A percentile compares a stretch with the other conserved stretches of the same genome.
Evolutionary conservation across 1,284 basidiomycete species (phyloP).

Genomic region (Melanopsichium pennsylvanicum): DNA sequence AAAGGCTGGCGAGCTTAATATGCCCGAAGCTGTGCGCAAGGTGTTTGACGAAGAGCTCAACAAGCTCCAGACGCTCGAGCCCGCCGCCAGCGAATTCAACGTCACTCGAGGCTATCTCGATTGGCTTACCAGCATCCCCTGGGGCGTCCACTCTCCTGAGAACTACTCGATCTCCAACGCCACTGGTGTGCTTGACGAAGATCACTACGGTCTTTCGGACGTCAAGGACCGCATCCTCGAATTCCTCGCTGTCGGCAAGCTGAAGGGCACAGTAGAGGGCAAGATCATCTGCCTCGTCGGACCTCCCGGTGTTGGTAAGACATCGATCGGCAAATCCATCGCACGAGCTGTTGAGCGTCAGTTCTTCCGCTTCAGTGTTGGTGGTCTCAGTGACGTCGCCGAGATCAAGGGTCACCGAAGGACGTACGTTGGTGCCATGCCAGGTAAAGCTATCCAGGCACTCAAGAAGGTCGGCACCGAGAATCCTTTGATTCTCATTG

Average conservation of each 20-base stretch:
- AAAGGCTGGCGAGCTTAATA: conserved; percentile 82
- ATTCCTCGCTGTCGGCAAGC: conserved; percentile 96
- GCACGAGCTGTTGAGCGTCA: conserved; percentile 82
- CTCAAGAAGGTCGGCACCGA: conserved; percentile 95
- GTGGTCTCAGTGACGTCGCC: conserved; percentile 94
- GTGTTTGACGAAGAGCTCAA: conserved; percentile 96
- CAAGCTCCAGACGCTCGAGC: conserved; percentile 90
- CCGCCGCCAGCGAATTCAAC: conserved; percentile 79
- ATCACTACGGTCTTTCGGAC: conserved; percentile 94
- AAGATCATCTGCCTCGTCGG: conserved; percentile 97
- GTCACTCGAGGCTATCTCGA: conserved; percentile 74
- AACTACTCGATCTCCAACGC: conserved; percentile 91
- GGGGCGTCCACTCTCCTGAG: conserved; percentile 93
- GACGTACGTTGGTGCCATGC: conserved; percentile 89
- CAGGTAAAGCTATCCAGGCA: conserved; percentile 97
- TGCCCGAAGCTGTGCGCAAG: conserved; percentile 90
- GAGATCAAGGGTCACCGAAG: conserved; percentile 98
- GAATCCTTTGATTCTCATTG: conserved; percentile 90
- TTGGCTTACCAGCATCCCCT: conserved; percentile 81
- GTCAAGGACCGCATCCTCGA: conserved; percentile 96
- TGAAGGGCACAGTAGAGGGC: conserved; percentile 94
- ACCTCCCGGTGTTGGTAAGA: conserved; percentile 97
- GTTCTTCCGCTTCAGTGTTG: conserved; percentile 96
- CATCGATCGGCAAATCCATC: conserved; percentile 85
- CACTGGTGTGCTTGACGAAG: conserved; percentile 85